Evolutionary conservation across 306 rosid genomes (phyloP), one percentile per base, ranked within the genome.

Genomic region (Coriaria nepalensis): DNA sequence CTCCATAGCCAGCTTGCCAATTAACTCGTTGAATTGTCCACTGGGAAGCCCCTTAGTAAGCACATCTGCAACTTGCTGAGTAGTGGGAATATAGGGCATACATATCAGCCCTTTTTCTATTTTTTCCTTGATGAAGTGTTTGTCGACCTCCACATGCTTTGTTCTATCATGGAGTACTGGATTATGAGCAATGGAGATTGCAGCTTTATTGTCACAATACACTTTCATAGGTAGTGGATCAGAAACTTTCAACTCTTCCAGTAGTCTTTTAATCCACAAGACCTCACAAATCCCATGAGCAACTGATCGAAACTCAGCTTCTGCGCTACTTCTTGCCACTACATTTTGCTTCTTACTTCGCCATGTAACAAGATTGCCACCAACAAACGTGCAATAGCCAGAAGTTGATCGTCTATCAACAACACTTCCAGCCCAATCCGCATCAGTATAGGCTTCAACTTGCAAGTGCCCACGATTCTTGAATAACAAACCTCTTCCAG

Each of bases 401-500:
- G 53, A 49, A 32, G 53, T 49, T 37, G 53, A 10, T 0, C 4
- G 15, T 44, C 33, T 44, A 44, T 44, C 9, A 44, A 10, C 13
- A 5, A 2, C 10, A 44, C 53, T 49, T 49, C 40, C 5, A 49
- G 53, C 53, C 53, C 53, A 35, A 49, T 49, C 37, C 5, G 20
- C 40, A 13, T 49, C 10, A 49, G 46, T 42, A 42, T 7, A 42
- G 12, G 12, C 46, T 10, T 42, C 46, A 8, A 42, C 46, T 10
- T 42, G 46, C n/a, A n/a, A n/a, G n/a, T 42, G 46, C 9, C 46
- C 46, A 42, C 12, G 13, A 42, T 42, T 42, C 1, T 42, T 10
- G 12, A 42, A 42, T 10, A 42, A 42, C 11, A 42, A 10, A 5
- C 46, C 12, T 42, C 11, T 42, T 42, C 46, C 13, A 8, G 56